Base-by-base conservation (phyloP, 495 filamentous ascomycete genomes). In the Physcia stellaris region DNA sequence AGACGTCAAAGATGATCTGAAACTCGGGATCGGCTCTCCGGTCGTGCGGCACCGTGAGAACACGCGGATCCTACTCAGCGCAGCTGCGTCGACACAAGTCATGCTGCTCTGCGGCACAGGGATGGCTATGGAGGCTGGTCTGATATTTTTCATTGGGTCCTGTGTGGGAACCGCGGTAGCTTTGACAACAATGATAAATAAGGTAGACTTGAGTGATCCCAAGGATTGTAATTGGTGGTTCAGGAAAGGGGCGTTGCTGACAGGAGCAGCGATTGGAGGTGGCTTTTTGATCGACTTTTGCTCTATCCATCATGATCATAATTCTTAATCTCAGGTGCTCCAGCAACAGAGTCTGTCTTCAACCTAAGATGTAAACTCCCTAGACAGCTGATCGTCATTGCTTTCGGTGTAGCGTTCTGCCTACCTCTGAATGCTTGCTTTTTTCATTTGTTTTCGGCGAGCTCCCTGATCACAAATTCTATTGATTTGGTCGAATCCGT, bases 1-100 rank as follows among this genome's bases (percentile, higher is more conserved):
- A 39, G 63, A 67, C 40, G 15, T 52, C 6, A 38, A 41, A 15
- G 60, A 66, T 28, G 66, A 69, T 42, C 32, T 51, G 11, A 50
- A 59, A 24, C 54, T 47, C 0, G 61, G 62, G 0, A 52, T 67
- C 6, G 54, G 53, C 45, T 43, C 41, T 18, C 48, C 58, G 49
- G 62, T 59, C 10, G 44, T 66, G 6, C 33, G 20, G 5, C 22
- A 17, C 20, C 13, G 19, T 12, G 15, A 36, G 2, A 36, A 36
- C 3, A 5, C 33, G 13, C 2, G 13, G 2, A 12, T 17, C 22
- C 20, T 36, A 12, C 15, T 36, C n/a, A 17, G 5, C 15, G 13
- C 3, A 5, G 19, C 19, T 3, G 33, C 33, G n/a, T 12, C 12
- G n/a, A 4, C n/a, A 17, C 4, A 4, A 21, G 19, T 36, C 33